Evolutionary conservation across 1,284 basidiomycete species (phyloP).

Genomic region (Cutaneotrichosporon curvatum): DNA sequence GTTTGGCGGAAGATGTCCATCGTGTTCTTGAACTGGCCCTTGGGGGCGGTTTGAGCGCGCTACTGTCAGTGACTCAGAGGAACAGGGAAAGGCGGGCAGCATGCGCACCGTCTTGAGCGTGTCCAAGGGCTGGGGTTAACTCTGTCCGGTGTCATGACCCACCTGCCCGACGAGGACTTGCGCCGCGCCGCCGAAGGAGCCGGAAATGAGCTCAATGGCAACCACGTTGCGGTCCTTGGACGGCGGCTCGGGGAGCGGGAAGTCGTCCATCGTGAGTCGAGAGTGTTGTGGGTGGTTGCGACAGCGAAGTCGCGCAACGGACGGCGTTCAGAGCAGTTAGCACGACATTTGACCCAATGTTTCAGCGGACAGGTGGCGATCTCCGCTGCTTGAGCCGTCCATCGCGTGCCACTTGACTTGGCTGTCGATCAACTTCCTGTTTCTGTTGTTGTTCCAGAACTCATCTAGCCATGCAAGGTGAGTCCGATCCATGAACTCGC

Average conservation of each 20-base stretch:
- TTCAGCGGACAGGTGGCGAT: too few relatives aligned
- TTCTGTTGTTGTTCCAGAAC: too few relatives aligned
- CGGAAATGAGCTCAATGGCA: slow-evolving; percentile 44
- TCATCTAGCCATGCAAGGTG: slow-evolving; percentile 19
- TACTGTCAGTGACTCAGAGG: slow-evolving; percentile 10
- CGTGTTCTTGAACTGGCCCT: slow-evolving; percentile 68
- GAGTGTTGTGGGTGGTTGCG: neutral
- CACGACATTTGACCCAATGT: neutral
- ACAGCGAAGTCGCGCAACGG: too few relatives aligned
- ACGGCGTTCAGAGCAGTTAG: neutral
- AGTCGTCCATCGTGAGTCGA: slow-evolving; percentile 10
- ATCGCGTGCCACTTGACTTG: neutral
- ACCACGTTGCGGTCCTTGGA: slow-evolving; percentile 34
- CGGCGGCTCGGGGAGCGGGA: slow-evolving; percentile 29
- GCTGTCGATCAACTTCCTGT: too few relatives aligned
- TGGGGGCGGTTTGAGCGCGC: slow-evolving; percentile 49
- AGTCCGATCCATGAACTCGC: neutral
- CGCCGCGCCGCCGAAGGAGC: slow-evolving; percentile 46
- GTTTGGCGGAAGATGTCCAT: slow-evolving; percentile 81
- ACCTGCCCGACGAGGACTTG: slow-evolving; percentile 72
- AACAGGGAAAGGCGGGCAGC: too few relatives aligned
- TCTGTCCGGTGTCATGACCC: slow-evolving; percentile 10
- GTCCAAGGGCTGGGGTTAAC: slow-evolving; percentile 52
- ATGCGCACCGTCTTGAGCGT: slow-evolving; percentile 60
- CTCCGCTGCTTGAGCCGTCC: neutral